Conservation (phyloP, 1,139 yeast species). For the Pichia sp. region DNA sequence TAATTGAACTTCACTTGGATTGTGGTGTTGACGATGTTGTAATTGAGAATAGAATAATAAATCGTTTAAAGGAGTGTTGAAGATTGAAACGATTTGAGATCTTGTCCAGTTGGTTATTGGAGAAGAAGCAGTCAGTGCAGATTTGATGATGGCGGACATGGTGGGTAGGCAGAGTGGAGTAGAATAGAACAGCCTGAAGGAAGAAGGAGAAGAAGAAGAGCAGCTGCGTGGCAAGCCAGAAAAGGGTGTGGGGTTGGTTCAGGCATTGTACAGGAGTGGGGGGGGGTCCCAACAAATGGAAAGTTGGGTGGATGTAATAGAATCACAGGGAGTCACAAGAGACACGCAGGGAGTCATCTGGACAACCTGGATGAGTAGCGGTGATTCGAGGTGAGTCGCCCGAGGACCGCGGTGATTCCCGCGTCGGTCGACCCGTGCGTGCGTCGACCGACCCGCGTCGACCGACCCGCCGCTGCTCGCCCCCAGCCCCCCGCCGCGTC, state of each 20-base stretch:
- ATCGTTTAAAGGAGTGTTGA: conserved; percentile 61
- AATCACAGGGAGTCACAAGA: neutral
- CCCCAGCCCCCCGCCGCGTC: no score
- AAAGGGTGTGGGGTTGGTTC: neutral
- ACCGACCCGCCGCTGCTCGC: no score
- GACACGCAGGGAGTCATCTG: no score
- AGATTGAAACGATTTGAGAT: conserved; percentile 51
- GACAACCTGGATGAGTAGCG: no score
- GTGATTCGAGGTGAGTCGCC: no score
- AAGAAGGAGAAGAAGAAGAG: neutral
- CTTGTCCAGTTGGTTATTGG: conserved; percentile 56
- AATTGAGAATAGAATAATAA: conserved; percentile 55
- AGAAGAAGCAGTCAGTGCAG: conserved; percentile 21
- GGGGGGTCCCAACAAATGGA: neutral
- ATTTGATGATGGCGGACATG: neutral
- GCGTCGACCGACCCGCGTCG: no score
- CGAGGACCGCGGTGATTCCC: no score
- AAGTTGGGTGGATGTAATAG: neutral
- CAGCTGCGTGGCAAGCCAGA: no score
- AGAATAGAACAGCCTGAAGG: neutral
- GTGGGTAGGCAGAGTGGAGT: no score
- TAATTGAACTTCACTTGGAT: conserved; percentile 64
- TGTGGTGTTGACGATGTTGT: conserved; percentile 61
- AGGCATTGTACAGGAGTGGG: no score
- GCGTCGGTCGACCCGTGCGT: no score